These are phyloP conservation scores for Rhodocollybia butyracea DNA, from an alignment of 768 basidiomycete genomes.

Conservation along the genomic window DNA sequence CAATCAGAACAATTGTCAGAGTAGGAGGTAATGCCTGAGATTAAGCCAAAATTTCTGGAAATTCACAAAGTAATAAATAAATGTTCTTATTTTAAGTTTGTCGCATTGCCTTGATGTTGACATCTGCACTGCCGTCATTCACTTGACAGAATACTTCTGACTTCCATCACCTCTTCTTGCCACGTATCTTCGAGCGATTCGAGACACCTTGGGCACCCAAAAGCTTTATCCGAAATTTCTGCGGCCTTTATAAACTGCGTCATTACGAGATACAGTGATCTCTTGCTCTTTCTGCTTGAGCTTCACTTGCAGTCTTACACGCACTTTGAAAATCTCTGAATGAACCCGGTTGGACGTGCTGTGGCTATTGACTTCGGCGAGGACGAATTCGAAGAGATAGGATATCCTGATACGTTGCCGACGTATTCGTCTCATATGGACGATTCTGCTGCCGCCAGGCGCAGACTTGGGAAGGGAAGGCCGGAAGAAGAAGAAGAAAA, in stretches of 20 bases:
- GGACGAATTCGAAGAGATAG: constrained; percentile 69
- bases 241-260: background rate
- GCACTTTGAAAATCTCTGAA: too few relatives aligned
- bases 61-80: too few relatives aligned
- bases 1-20: constrained; percentile 69
- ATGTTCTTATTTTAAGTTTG: too few relatives aligned
- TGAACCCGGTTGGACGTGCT: constrained; percentile 27
- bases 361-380: constrained; percentile 70
- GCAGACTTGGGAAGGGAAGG: constrained; percentile 32
- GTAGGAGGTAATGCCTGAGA: constrained; percentile 82
- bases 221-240: background rate
- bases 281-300: background rate
- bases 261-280: background rate
- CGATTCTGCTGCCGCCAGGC: constrained; percentile 55
- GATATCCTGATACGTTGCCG: constrained; percentile 50
- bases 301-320: background rate
- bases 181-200: too few relatives aligned
- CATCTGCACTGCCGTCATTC: too few relatives aligned
- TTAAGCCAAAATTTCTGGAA: too few relatives aligned
- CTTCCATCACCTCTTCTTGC: background rate
- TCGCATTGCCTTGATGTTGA: too few relatives aligned
- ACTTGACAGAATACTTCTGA: too few relatives aligned
- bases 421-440: constrained; percentile 48
- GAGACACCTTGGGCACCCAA: too few relatives aligned
- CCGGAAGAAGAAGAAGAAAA: constrained; percentile 12